Evolutionary conservation across 495 filamentous ascomycete genomes (phyloP).

Genomic region (Stereocaulon alpinum): DNA sequence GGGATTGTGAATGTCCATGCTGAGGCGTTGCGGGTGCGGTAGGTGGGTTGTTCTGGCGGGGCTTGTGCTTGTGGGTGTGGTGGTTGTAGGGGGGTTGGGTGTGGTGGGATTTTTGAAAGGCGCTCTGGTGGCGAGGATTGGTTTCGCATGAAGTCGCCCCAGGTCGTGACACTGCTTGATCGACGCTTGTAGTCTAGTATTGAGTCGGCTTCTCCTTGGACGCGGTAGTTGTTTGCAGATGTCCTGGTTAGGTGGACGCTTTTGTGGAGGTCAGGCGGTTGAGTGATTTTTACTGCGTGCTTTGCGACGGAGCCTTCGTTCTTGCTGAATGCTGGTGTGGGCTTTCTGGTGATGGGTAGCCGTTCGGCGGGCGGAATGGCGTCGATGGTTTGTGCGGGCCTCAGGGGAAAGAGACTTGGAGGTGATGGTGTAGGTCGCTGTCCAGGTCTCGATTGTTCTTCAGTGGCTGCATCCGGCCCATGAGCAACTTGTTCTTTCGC

Average conservation of each 20-base stretch:
- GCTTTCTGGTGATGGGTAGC: not conserved
- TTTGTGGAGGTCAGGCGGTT: slow-evolving; percentile 1
- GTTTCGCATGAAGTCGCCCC: slow-evolving; percentile 7
- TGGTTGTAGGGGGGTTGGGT: not conserved
- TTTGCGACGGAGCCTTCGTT: slow-evolving; percentile 1
- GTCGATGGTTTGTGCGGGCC: not conserved
- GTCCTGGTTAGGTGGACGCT: slow-evolving; percentile 5
- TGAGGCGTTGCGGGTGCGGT: not conserved
- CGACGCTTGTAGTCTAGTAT: not conserved
- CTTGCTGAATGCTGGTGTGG: slow-evolving; percentile 2
- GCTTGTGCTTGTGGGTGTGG: not conserved
- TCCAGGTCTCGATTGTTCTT: not conserved
- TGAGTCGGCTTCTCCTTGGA: not conserved
- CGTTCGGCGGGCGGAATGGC: not conserved
- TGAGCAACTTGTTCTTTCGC: not conserved
- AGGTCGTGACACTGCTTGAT: not conserved
- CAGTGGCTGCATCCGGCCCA: not conserved
- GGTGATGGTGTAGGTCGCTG: not conserved
- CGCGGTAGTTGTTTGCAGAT: not conserved
- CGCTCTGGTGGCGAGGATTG: not conserved
- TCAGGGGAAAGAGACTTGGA: not conserved
- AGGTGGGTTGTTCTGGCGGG: not conserved
- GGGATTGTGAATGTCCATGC: slow-evolving; percentile 1
- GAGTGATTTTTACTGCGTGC: slow-evolving; percentile 11
- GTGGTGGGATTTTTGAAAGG: not conserved